phyloP scores from a whole-genome alignment of 305 asterid genomes.

The Ruellia speciosa region DNA sequence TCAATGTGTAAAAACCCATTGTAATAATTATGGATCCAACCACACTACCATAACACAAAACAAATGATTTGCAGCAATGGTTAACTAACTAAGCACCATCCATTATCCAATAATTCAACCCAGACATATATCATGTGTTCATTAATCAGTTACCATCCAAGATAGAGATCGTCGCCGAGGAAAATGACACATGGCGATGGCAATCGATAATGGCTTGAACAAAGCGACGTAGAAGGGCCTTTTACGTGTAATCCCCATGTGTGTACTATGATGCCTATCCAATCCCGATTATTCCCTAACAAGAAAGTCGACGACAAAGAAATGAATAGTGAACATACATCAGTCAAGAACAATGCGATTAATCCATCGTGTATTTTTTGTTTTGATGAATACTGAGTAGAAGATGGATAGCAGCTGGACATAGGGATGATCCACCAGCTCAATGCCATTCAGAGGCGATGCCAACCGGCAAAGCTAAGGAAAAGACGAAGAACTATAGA shows the following conservation, averaged over 20 bases:
- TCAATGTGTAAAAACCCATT: constrained; percentile 25
- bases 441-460: constrained; percentile 17
- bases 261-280: constrained; percentile 16
- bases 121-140: not conserved
- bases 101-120: not conserved
- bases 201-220: constrained; percentile 27
- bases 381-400: constrained; percentile 19
- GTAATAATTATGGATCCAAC: constrained; percentile 27
- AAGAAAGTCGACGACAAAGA: not conserved
- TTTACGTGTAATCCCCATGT: constrained; percentile 25
- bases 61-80: too few species aligned
- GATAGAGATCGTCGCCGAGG: constrained; percentile 9
- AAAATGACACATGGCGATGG: constrained; percentile 25
- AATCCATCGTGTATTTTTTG: not conserved
- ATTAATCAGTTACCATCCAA: not conserved
- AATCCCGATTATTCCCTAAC: constrained; percentile 21
- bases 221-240: constrained; percentile 27
- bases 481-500: constrained; percentile 21
- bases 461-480: constrained; percentile 21
- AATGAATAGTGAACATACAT: too few species aligned
- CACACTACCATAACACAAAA: constrained; percentile 19
- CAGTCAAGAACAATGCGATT: not conserved
- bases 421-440: constrained; percentile 26
- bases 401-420: constrained; percentile 20
- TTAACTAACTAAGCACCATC: too few species aligned